Percentiles rank a stretch among this genome's conserved stretches.
phyloP scores from a whole-genome alignment of 345 rosid species.

The Euphorbia tirucalli region DNA sequence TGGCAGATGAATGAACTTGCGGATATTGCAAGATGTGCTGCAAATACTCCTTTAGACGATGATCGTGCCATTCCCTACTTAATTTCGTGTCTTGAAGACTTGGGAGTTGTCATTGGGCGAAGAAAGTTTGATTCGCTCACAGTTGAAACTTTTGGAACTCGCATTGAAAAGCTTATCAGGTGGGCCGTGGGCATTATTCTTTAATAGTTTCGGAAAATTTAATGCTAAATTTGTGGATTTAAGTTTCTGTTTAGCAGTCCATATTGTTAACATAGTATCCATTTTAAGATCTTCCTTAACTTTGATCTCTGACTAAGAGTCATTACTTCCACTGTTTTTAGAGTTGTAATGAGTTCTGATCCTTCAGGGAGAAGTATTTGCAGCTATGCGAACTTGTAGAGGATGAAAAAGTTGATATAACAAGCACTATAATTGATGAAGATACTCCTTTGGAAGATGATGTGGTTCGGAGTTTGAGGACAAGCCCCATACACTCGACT shows the following conservation, averaged over 20 bases:
- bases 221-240: background rate
- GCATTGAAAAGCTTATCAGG: conserved; percentile 92
- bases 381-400: conserved; percentile 89
- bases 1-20: conserved; percentile 95
- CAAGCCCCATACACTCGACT: conserved; percentile 83
- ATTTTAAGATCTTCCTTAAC: background rate
- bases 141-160: conserved; percentile 91
- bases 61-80: conserved; percentile 65
- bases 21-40: conserved; percentile 93
- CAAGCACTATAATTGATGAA: conserved; percentile 88
- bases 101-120: conserved; percentile 76
- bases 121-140: conserved; percentile 94
- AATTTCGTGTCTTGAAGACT: conserved; percentile 77
- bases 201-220: conserved; percentile 12
- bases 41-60: conserved; percentile 73
- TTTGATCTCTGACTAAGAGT: conserved; percentile 8
- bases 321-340: background rate
- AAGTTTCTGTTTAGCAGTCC: conserved; percentile 1
- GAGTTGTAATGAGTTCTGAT: conserved; percentile 13
- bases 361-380: conserved; percentile 90
- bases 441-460: conserved; percentile 98
- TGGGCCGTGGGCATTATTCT: conserved; percentile 52
- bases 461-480: conserved; percentile 87
- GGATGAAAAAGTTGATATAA: conserved; percentile 85
- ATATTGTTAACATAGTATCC: conserved; percentile 1